Conservation (phyloP, 2,329 filamentous ascomycete species). For the Apiospora malaysiana region DNA sequence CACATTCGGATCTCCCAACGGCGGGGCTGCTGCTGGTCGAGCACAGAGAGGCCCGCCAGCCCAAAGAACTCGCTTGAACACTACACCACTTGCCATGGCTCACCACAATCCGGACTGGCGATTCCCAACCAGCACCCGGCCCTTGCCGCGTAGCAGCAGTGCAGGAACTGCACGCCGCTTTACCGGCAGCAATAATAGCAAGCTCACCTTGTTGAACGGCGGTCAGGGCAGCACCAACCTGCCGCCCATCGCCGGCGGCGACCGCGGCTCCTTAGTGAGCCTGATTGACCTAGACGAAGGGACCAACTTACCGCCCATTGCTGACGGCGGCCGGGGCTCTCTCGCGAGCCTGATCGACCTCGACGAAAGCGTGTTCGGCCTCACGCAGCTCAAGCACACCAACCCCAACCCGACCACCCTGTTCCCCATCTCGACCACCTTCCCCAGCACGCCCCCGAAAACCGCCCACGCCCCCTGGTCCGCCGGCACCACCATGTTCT, state of each 20-base stretch:
- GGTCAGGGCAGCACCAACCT: neutral
- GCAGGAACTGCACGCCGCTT: slow-evolving; percentile 48
- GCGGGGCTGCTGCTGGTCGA: neutral
- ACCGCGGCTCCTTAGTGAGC: slow-evolving; percentile 49
- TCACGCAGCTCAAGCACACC: slow-evolving; percentile 46
- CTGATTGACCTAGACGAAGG: slow-evolving; percentile 53
- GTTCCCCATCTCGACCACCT: neutral
- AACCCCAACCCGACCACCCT: too few species aligned
- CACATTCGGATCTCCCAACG: neutral
- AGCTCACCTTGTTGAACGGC: neutral
- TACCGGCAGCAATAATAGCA: neutral
- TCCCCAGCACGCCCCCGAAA: neutral
- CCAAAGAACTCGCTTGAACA: slow-evolving; percentile 46
- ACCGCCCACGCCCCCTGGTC: slow-evolving; percentile 57
- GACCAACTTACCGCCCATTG: neutral
- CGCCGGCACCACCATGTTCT: slow-evolving; percentile 62
- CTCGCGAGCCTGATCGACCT: slow-evolving; percentile 57
- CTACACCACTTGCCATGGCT: slow-evolving; percentile 54
- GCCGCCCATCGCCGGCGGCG: slow-evolving; percentile 28
- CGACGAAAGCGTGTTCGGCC: slow-evolving; percentile 42
- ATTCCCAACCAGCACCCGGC: slow-evolving; percentile 58
- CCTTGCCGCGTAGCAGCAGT: slow-evolving; percentile 45
- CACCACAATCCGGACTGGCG: slow-evolving; percentile 63
- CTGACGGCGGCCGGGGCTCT: slow-evolving; percentile 45
- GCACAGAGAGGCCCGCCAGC: too few species aligned